These are phyloP conservation scores for Amanita subjunquillea DNA, from an alignment of 768 basidiomycete genomes.

Conservation along the genomic window DNA sequence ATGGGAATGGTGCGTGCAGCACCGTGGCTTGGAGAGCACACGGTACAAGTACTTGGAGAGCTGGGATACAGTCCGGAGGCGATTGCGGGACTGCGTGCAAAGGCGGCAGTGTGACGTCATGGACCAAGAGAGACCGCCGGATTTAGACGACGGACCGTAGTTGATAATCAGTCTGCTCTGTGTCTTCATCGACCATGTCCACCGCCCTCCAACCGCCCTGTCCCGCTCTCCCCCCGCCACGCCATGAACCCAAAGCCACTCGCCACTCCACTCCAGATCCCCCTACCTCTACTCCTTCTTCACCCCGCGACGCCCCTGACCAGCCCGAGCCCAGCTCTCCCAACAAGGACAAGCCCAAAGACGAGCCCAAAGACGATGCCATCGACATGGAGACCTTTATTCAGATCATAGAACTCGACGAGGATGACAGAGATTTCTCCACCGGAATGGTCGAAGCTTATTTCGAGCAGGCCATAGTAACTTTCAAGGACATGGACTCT, in stretches of 20 bases:
- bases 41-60: slow-evolving; percentile 47
- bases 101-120: slow-evolving; percentile 20
- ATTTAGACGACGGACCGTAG: slow-evolving; percentile 13
- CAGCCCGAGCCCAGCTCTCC: neutral
- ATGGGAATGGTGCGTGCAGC: slow-evolving; percentile 71
- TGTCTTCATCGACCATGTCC: slow-evolving; percentile 6
- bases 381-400: slow-evolving; percentile 69
- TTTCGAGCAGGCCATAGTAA: slow-evolving; percentile 67
- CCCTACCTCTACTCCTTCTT: neutral
- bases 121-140: slow-evolving; percentile 6
- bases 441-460: slow-evolving; percentile 70
- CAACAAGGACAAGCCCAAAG: neutral
- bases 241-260: neutral
- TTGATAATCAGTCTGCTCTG: slow-evolving; percentile 15
- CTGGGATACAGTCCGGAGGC: slow-evolving; percentile 24
- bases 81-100: slow-evolving; percentile 32
- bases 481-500: slow-evolving; percentile 70
- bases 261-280: neutral
- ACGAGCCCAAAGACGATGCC: slow-evolving; percentile 5
- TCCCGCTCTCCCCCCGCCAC: slow-evolving; percentile 3
- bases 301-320: neutral
- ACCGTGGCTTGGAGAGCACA: slow-evolving; percentile 84
- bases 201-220: slow-evolving; percentile 6
- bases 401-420: slow-evolving; percentile 90
- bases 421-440: slow-evolving; percentile 65